Conservation (phyloP, 164 flowering plant species). For the Amborella trichopoda region DNA sequence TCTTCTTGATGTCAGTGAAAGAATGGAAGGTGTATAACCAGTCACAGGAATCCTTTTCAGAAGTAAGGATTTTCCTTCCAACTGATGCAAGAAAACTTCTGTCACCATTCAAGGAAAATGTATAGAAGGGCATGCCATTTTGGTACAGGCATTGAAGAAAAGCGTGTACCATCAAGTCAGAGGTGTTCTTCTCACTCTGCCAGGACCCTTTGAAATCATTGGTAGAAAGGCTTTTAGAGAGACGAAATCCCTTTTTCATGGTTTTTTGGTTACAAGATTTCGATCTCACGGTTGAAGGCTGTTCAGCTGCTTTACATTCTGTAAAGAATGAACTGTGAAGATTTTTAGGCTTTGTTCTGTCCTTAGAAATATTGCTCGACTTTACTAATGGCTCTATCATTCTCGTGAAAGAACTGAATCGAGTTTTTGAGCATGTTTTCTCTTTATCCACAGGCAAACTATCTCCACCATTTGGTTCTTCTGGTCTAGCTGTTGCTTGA, state of each 20-base stretch:
- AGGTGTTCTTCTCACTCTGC: no score
- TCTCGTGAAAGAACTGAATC: conserved; percentile 77
- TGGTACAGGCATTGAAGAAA: conserved; percentile 36
- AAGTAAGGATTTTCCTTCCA: conserved; percentile 16
- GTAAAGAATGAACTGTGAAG: no score
- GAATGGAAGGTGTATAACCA: conserved; percentile 44
- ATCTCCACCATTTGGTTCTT: conserved; percentile 9
- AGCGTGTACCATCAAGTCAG: conserved; percentile 30
- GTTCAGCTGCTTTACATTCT: not conserved
- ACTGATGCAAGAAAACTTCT: conserved; percentile 45
- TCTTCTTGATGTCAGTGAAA: conserved; percentile 52
- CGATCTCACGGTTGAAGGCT: conserved; percentile 4
- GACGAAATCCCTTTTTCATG: conserved; percentile 16
- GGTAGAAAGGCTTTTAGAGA: conserved; percentile 6
- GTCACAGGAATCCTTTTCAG: conserved; percentile 27
- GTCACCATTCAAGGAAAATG: conserved; percentile 34
- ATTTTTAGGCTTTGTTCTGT: no score
- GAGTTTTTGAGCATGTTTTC: conserved; percentile 23
- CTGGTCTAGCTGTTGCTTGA: conserved; percentile 37
- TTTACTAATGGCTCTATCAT: conserved; percentile 56
- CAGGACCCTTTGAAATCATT: no score
- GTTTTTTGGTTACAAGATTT: conserved; percentile 8
- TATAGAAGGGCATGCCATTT: conserved; percentile 54
- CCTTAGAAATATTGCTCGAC: conserved; percentile 16
- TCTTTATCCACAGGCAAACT: conserved; percentile 16